Conservation (phyloP, 2,329 filamentous ascomycete genomes). For the Teratosphaeria nubilosa region DNA sequence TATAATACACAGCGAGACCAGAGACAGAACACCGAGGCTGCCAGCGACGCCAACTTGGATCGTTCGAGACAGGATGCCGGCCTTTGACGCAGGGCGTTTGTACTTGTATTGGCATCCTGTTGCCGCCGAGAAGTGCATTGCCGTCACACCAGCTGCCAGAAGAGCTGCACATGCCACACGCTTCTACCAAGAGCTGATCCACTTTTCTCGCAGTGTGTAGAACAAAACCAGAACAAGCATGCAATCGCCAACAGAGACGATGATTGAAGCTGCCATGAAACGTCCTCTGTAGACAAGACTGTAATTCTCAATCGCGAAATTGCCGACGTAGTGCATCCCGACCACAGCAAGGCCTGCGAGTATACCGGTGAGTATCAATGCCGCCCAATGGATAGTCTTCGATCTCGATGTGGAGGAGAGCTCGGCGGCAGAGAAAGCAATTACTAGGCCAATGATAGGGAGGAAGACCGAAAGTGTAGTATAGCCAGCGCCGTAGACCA, state of each 20-base stretch:
- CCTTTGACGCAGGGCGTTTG: neutral
- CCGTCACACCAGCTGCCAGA: conserved; percentile 64
- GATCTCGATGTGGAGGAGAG: conserved; percentile 23
- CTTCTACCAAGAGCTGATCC: conserved; percentile 73
- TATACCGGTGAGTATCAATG: conserved; percentile 48
- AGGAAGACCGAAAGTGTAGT: conserved; percentile 72
- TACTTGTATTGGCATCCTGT: conserved; percentile 61
- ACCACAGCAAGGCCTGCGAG: conserved; percentile 67
- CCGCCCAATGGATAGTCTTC: conserved; percentile 20
- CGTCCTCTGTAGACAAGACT: conserved; percentile 48
- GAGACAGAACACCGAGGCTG: conserved; percentile 33
- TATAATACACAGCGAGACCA: conserved; percentile 22
- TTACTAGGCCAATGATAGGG: conserved; percentile 62
- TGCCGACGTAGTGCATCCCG: conserved; percentile 83
- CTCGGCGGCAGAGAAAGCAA: conserved; percentile 61
- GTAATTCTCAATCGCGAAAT: conserved; percentile 73
- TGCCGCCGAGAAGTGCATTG: conserved; percentile 80
- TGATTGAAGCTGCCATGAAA: conserved; percentile 56
- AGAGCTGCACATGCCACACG: conserved; percentile 55
- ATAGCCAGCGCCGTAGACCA: conserved; percentile 61
- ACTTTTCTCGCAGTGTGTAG: conserved; percentile 64
- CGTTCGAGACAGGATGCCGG: conserved; percentile 41
- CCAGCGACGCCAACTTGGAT: conserved; percentile 65
- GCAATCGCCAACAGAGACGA: conserved; percentile 65
- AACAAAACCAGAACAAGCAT: conserved; percentile 62